phyloP scores from a whole-genome alignment of 2,329 filamentous ascomycete species.

The Drechslerella stenobrocha region DNA sequence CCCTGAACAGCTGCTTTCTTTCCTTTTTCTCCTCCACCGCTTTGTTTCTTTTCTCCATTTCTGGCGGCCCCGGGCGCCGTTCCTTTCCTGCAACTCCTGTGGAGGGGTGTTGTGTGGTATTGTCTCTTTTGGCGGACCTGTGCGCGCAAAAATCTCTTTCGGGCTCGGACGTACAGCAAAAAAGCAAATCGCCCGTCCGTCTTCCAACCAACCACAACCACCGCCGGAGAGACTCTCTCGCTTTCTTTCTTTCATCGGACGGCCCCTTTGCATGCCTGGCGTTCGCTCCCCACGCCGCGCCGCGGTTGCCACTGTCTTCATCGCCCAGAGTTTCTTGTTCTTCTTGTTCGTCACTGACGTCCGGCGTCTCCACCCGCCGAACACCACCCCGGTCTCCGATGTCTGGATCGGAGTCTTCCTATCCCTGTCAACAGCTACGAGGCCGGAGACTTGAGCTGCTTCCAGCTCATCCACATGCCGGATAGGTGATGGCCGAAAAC shows the following conservation, averaged over 20 bases:
- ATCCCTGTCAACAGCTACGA: slow-evolving; percentile 29
- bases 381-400: slow-evolving; percentile 33
- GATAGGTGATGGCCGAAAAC: slow-evolving; percentile 46
- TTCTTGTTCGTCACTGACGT: slow-evolving; percentile 9
- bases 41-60: slow-evolving; percentile 23
- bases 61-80: slow-evolving; percentile 12
- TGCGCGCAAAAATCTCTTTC: background rate
- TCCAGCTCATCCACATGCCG: slow-evolving; percentile 34
- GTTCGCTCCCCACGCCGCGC: slow-evolving; percentile 15
- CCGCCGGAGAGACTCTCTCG: too few species aligned
- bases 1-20: slow-evolving; percentile 17
- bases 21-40: too few species aligned
- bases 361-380: slow-evolving; percentile 22
- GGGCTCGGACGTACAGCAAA: too few species aligned
- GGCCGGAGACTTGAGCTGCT: slow-evolving; percentile 19
- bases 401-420: slow-evolving; percentile 42
- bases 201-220: too few species aligned
- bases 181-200: too few species aligned
- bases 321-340: slow-evolving; percentile 31
- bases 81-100: slow-evolving; percentile 23
- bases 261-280: background rate
- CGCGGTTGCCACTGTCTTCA: slow-evolving; percentile 9
- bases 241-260: background rate
- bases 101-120: slow-evolving; percentile 17
- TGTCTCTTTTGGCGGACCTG: slow-evolving; percentile 19